Base-by-base conservation (phyloP, 2,329 filamentous ascomycete genomes). In the Chlorencoelia australis region DNA sequence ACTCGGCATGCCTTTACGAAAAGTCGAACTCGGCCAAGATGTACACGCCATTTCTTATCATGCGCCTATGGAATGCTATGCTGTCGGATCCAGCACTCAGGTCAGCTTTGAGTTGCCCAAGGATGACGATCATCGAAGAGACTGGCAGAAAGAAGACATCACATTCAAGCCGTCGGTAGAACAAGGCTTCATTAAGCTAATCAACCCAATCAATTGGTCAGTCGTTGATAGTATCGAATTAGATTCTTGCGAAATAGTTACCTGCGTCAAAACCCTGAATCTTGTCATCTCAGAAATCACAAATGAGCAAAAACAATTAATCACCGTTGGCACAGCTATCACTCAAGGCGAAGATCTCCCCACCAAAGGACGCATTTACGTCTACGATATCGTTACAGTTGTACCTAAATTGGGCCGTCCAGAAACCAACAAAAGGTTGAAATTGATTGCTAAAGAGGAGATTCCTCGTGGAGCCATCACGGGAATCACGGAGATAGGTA, bases 381-480 rank as follows among this genome's bases (percentile, higher is more conserved):
- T 96, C 31, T 94, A 91, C 53, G 88, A 95, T 53, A 74, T 98
- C 19, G 87, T 94, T 40, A 75, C 80, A 21, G 91, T 98, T 20
- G 89, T 95, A 1, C 89, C 91, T 0, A 80, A 95, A 44, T 87
- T 87, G 0, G 84, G 78, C 13, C 74, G 74, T 6, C 85, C 87
- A 0, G 88, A 95, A 58, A 94, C 84, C 2, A 83, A 87, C 58
- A 80, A 78, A 46, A 85, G 79, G 48, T 67, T 98, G 21, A 93
- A 94, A 56, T 71, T 93, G 4, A 71, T 95, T 11, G 83, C 85
- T 4, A 83, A 82, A 51, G 91, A 98, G 58, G 85, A 94, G 34
- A 87, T 96, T 17, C 73, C 75, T n/a, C 83, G 91, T 33, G 91
- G 91, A 7, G 86, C 86, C 4, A 85, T 98, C 16, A 94, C 89